Conservation (phyloP, 75 land plant species). For the Picea sitchensis region DNA sequence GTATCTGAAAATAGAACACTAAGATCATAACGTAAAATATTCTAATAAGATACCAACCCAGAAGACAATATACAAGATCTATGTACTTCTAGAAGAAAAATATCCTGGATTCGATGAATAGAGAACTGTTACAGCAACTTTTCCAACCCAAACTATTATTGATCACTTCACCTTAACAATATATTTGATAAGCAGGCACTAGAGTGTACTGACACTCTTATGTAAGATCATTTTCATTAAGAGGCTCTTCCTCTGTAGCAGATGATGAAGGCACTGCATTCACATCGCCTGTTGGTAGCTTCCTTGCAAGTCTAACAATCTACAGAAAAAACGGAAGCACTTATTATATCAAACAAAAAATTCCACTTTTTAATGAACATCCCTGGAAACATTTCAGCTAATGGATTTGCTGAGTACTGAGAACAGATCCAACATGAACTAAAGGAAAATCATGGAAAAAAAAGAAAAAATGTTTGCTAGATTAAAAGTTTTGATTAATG, state of each 20-base stretch:
- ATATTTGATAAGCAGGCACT: not conserved
- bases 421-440: too few species aligned
- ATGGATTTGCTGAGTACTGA: too few species aligned
- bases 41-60: not conserved
- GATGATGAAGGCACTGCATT: constrained; percentile 21
- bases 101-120: not conserved
- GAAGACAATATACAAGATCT: not conserved
- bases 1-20: not conserved
- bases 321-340: constrained; percentile 18
- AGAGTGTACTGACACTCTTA: constrained; percentile 8
- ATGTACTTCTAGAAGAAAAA: not conserved
- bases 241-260: constrained; percentile 22
- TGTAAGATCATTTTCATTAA: constrained; percentile 74
- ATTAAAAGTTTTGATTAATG: not conserved
- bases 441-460: not conserved
- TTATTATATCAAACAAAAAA: not conserved
- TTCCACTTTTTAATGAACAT: too few species aligned
- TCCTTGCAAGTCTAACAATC: constrained; percentile 86
- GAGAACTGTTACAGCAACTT: not conserved
- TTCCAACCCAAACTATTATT: not conserved
- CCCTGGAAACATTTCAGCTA: too few species aligned
- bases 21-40: not conserved
- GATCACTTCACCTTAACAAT: too few species aligned
- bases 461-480: not conserved
- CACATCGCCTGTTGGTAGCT: constrained; percentile 78